phyloP scores from a whole-genome alignment of 768 basidiomycete species.

The Boletus sp. region DNA sequence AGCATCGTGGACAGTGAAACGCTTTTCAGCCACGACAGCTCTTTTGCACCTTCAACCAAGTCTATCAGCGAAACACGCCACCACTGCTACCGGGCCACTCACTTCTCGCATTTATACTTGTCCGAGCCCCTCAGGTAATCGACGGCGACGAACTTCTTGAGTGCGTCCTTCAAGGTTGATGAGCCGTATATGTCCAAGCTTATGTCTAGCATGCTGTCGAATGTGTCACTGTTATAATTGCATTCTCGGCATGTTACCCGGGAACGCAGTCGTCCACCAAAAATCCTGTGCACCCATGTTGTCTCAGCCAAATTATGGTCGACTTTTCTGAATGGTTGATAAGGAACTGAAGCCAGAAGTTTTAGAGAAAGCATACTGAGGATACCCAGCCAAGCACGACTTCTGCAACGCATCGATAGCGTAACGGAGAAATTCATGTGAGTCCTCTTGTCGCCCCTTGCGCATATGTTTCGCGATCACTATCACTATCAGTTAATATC shows the following conservation, averaged over 20 bases:
- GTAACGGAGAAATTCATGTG: constrained; percentile 96
- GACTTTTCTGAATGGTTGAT: constrained; percentile 51
- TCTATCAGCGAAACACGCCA: constrained; percentile 5
- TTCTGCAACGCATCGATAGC: constrained; percentile 90
- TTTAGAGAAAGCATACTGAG: constrained; percentile 52
- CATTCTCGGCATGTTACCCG: constrained; percentile 86
- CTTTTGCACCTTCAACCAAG: constrained; percentile 74
- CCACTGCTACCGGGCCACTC: constrained; percentile 32
- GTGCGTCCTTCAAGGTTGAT: constrained; percentile 62
- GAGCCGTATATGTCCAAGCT: constrained; percentile 82
- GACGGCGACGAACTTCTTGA: constrained; percentile 76
- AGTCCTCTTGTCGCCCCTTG: constrained; percentile 92
- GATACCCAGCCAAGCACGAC: constrained; percentile 68
- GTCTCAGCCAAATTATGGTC: constrained; percentile 74
- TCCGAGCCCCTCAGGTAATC: constrained; percentile 87
- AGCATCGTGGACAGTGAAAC: constrained; percentile 84
- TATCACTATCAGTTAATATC: constrained; percentile 31
- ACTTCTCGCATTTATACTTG: constrained; percentile 99
- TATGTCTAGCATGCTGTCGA: constrained; percentile 91
- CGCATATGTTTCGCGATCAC: constrained; percentile 91
- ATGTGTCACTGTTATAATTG: constrained; percentile 88
- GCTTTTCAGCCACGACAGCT: constrained; percentile 85
- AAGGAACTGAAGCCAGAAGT: constrained; percentile 1
- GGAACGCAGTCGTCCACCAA: constrained; percentile 89
- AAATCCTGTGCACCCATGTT: constrained; percentile 92